Evolutionary conservation across 768 basidiomycete genomes (phyloP).

Genomic region (Suillus decipiens): DNA sequence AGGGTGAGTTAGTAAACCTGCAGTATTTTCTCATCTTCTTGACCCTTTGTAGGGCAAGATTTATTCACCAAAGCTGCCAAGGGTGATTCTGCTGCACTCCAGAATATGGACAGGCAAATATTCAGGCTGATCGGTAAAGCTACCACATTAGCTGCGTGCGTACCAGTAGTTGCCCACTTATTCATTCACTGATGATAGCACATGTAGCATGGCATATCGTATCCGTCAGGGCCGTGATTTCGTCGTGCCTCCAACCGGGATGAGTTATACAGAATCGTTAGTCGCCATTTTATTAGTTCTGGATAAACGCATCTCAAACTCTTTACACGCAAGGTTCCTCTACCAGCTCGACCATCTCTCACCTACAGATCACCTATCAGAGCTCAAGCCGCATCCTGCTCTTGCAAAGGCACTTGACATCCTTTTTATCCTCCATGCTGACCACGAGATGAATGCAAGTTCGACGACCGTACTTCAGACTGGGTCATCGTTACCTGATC

Average conservation of each 20-base stretch:
- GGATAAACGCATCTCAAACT: constrained; percentile 2
- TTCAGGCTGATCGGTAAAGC: constrained; percentile 87
- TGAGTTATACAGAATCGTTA: constrained; percentile 84
- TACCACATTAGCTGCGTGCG: constrained; percentile 83
- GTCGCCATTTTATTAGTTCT: constrained; percentile 1
- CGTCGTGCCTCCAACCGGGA: constrained; percentile 77
- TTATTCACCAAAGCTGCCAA: constrained; percentile 72
- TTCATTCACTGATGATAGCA: constrained; percentile 1
- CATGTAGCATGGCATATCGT: constrained; percentile 83
- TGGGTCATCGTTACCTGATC: constrained; percentile 87
- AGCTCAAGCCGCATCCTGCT: constrained; percentile 74
- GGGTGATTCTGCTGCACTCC: constrained; percentile 65
- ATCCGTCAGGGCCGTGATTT: constrained; percentile 89
- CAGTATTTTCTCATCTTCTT: not conserved
- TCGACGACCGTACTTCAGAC: constrained; percentile 87
- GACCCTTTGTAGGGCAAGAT: constrained; percentile 57
- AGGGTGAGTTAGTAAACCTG: constrained; percentile 47
- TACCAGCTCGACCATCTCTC: constrained; percentile 87
- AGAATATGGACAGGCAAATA: constrained; percentile 90
- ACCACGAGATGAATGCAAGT: constrained; percentile 89
- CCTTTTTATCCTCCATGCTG: constrained; percentile 85
- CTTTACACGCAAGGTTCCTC: constrained; percentile 56
- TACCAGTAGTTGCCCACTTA: constrained; percentile 13
- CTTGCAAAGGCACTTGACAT: constrained; percentile 87
- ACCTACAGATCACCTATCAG: constrained; percentile 30